These are phyloP conservation scores for Sphagnum contortum DNA, from an alignment of 225 moss, liverwort and hornwort species.

Conservation along the genomic window DNA sequence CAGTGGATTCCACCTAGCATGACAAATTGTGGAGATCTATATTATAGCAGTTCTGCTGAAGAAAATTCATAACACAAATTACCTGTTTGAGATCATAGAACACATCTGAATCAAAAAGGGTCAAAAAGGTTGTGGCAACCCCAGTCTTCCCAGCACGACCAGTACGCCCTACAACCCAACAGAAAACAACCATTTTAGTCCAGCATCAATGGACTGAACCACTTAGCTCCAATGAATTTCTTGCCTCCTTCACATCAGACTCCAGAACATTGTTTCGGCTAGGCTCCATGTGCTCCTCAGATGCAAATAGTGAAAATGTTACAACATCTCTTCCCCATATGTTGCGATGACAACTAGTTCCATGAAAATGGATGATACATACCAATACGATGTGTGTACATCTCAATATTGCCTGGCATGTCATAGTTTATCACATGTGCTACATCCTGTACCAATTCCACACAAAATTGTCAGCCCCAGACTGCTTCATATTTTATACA, in stretches of 20 bases:
- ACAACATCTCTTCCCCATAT: no score
- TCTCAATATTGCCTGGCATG: constrained; percentile 91
- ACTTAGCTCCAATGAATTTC: no score
- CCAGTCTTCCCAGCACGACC: constrained; percentile 99
- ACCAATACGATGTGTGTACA: constrained; percentile 98
- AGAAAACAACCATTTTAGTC: background rate
- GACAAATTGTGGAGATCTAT: no score
- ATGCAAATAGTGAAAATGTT: no score
- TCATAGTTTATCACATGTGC: constrained; percentile 94
- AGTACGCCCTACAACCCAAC: constrained; percentile 60
- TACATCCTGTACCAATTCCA: constrained; percentile 54
- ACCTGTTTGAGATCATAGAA: constrained; percentile 98
- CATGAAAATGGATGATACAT: constrained; percentile 5
- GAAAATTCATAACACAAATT: no score
- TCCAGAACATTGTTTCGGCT: background rate
- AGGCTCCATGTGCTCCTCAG: no score
- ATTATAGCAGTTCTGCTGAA: no score
- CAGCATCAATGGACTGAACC: no score
- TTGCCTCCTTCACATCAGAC: background rate
- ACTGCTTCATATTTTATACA: no score
- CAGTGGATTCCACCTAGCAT: no score
- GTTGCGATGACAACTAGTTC: no score
- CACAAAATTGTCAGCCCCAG: no score
- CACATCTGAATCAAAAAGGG: constrained; percentile 82
- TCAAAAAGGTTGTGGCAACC: constrained; percentile 92